Evolutionary conservation across 345 rosid genomes (phyloP).

Genomic region (Heritiera littoralis): DNA sequence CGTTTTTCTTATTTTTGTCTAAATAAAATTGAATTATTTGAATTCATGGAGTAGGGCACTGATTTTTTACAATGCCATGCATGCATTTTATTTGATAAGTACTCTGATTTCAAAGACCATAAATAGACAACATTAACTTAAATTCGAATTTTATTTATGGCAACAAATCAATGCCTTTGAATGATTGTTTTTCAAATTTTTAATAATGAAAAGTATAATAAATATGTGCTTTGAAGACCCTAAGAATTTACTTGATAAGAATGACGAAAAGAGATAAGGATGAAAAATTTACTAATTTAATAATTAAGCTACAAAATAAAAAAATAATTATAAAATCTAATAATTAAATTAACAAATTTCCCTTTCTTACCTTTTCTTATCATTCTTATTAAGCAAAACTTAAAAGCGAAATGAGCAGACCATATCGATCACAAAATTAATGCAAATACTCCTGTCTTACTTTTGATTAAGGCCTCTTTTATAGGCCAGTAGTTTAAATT

Average conservation of each 20-base stretch:
- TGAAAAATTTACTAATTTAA: no score
- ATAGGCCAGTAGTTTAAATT: not conserved
- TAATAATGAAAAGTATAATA: not conserved
- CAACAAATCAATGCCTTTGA: not conserved
- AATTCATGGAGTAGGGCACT: not conserved
- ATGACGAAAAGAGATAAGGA: no score
- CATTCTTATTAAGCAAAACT: no score
- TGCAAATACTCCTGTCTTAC: not conserved
- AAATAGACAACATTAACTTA: not conserved
- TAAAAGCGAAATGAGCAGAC: not conserved
- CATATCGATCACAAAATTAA: not conserved
- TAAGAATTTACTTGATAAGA: no score
- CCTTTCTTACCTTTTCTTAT: no score
- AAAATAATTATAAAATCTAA: no score
- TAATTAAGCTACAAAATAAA: no score
- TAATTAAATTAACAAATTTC: no score
- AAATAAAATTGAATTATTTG: not conserved
- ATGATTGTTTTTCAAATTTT: not conserved
- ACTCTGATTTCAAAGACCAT: not conserved
- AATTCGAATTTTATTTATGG: not conserved
- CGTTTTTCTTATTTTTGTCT: not conserved
- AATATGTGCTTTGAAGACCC: not conserved
- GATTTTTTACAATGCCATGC: not conserved
- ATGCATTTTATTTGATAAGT: not conserved
- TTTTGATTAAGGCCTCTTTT: not conserved